A percentile compares a stretch with the other conserved stretches of the same genome.
Evolutionary conservation across 1,284 basidiomycete species (phyloP).

Genomic region (Schizophyllum amplum): DNA sequence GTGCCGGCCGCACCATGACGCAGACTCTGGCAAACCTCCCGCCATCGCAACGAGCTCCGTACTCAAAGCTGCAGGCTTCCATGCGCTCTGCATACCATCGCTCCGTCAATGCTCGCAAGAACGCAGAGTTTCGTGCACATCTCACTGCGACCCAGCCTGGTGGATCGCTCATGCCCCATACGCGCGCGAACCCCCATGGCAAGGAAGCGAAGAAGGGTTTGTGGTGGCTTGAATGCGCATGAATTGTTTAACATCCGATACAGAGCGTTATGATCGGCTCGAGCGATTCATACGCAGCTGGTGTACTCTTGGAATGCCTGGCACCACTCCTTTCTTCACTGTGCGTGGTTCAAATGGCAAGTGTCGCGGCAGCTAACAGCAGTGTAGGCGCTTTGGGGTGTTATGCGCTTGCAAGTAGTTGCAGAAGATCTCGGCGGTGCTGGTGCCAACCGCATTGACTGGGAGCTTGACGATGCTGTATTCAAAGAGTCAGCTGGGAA

Average conservation of each 20-base stretch:
- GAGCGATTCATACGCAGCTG: slow-evolving; percentile 64
- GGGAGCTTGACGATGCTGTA: slow-evolving; percentile 79
- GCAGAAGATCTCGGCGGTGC: slow-evolving; percentile 69
- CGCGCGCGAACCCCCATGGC: slow-evolving; percentile 52
- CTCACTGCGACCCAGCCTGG: slow-evolving; percentile 64
- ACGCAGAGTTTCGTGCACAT: slow-evolving; percentile 72
- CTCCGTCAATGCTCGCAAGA: slow-evolving; percentile 56
- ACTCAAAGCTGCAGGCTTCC: slow-evolving; percentile 66
- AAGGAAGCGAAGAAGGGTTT: slow-evolving; percentile 52
- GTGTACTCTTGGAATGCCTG: slow-evolving; percentile 76
- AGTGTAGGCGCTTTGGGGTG: slow-evolving; percentile 46
- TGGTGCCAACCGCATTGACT: slow-evolving; percentile 55
- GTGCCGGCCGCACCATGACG: slow-evolving; percentile 67
- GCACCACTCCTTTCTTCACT: slow-evolving; percentile 72
- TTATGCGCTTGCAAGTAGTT: slow-evolving; percentile 65
- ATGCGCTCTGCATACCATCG: slow-evolving; percentile 71
- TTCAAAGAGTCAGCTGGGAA: slow-evolving; percentile 79
- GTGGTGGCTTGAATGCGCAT: slow-evolving; percentile 6
- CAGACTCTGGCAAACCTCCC: slow-evolving; percentile 66
- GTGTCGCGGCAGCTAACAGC: background rate
- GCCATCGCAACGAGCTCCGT: slow-evolving; percentile 70
- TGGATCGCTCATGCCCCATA: slow-evolving; percentile 61
- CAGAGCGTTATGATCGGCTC: slow-evolving; percentile 62
- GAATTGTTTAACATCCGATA: slow-evolving; percentile 4
- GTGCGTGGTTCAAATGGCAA: slow-evolving; percentile 20